Evolutionary conservation across 495 filamentous ascomycete species (phyloP).

Genomic region (Symbiotaphrina buchneri): DNA sequence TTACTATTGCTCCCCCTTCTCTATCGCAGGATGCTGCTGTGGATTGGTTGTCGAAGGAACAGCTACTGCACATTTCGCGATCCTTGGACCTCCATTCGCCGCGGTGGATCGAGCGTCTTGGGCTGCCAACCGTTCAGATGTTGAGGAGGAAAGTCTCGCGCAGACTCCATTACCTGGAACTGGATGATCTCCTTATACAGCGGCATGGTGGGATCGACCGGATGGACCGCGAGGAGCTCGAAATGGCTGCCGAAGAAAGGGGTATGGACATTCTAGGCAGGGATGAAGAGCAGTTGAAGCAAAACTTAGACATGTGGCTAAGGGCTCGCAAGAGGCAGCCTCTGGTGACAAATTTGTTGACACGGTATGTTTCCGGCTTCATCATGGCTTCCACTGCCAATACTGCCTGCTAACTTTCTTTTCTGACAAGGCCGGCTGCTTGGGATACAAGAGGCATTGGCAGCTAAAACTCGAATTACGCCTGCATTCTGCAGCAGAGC

Average conservation of each 20-base stretch:
- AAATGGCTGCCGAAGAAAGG: constrained; percentile 29
- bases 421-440: too few relatives aligned
- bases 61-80: constrained; percentile 4
- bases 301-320: constrained; percentile 2
- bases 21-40: constrained; percentile 1
- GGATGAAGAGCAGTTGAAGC: constrained; percentile 10
- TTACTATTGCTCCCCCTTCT: constrained; percentile 4
- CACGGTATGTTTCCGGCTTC: background rate
- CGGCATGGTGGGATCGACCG: constrained; percentile 23
- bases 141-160: constrained; percentile 18
- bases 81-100: constrained; percentile 4
- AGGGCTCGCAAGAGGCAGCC: constrained; percentile 6
- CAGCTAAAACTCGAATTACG: too few relatives aligned
- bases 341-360: constrained; percentile 1
- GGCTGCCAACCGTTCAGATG: constrained; percentile 14
- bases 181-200: constrained; percentile 35
- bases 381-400: too few relatives aligned
- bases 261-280: constrained; percentile 16
- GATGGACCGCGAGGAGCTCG: constrained; percentile 29
- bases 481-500: too few relatives aligned
- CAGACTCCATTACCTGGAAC: constrained; percentile 25
- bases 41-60: constrained; percentile 3
- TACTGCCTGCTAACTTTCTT: too few relatives aligned
- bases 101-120: constrained; percentile 9
- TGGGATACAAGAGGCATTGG: too few relatives aligned